phyloP scores from a whole-genome alignment of 2,329 filamentous ascomycete genomes.

The Cadophora gregata region DNA sequence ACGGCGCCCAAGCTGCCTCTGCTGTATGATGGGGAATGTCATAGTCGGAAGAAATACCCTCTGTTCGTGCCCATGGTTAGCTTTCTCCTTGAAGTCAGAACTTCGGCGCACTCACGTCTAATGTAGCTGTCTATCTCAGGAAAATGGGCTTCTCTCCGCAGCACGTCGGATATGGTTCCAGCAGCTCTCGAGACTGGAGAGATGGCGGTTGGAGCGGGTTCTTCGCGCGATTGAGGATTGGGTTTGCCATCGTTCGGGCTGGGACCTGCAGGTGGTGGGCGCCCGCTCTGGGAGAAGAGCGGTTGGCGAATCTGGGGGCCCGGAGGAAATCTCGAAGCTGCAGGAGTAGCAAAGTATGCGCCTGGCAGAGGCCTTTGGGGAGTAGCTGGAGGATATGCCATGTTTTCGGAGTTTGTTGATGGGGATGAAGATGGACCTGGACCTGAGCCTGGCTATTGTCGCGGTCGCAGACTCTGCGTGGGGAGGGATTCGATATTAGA shows the following conservation, averaged over 20 bases:
- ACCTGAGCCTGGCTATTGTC: slow-evolving; percentile 6
- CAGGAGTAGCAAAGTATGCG: slow-evolving; percentile 78
- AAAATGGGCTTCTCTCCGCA: slow-evolving; percentile 79
- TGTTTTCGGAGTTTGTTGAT: slow-evolving; percentile 18
- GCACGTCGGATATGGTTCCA: slow-evolving; percentile 78
- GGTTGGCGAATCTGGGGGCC: slow-evolving; percentile 54
- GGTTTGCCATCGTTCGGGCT: slow-evolving; percentile 29
- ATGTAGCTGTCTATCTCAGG: slow-evolving; percentile 91
- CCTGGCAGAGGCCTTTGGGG: slow-evolving; percentile 77
- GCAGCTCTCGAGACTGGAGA: slow-evolving; percentile 82
- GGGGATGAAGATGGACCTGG: slow-evolving; percentile 4
- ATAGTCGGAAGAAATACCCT: slow-evolving; percentile 91
- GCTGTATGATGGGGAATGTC: slow-evolving; percentile 67
- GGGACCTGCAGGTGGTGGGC: slow-evolving; percentile 16
- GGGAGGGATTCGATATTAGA: slow-evolving; percentile 21
- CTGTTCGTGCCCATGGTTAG: slow-evolving; percentile 53
- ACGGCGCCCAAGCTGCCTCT: slow-evolving; percentile 81
- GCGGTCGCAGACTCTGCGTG: slow-evolving; percentile 22
- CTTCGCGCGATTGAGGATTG: slow-evolving; percentile 34
- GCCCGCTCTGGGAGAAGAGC: slow-evolving; percentile 49
- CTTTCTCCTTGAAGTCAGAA: slow-evolving; percentile 16
- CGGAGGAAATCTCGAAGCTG: slow-evolving; percentile 56
- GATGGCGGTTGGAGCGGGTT: slow-evolving; percentile 49
- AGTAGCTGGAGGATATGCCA: slow-evolving; percentile 49
- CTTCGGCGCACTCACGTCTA: slow-evolving; percentile 67